Percentiles rank a stretch among this genome's conserved stretches.
phyloP scores from a whole-genome alignment of 306 rosid species.

The Fagus crenata region DNA sequence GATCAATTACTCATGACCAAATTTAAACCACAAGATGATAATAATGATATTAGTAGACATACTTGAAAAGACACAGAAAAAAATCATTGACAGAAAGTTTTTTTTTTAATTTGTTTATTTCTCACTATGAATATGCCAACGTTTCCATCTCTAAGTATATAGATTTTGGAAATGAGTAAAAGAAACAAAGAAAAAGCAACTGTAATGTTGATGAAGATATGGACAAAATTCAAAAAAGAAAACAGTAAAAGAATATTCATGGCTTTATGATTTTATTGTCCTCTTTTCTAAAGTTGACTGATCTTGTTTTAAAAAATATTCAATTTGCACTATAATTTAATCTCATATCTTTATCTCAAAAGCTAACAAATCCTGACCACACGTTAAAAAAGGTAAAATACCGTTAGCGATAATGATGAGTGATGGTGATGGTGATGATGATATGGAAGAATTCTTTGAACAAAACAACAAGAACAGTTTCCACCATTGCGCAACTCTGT shows the following conservation, averaged over 20 bases:
- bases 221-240: neutral
- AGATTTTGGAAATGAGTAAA: neutral
- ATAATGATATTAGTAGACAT: neutral
- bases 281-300: neutral
- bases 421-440: neutral
- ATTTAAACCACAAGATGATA: neutral
- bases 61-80: neutral
- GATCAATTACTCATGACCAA: neutral
- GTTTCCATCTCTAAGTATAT: neutral
- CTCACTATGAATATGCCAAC: neutral
- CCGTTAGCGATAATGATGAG: neutral
- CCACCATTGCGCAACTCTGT: neutral
- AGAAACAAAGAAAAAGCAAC: neutral
- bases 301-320: neutral
- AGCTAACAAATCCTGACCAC: neutral
- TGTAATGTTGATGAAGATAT: neutral
- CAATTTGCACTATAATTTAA: neutral
- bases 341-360: neutral
- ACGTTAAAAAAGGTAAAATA: neutral
- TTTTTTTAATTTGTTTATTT: neutral
- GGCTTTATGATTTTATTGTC: neutral
- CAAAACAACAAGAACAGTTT: neutral
- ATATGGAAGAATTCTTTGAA: neutral
- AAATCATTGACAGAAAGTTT: neutral
- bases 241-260: neutral